phyloP scores from a whole-genome alignment of 768 basidiomycete genomes.

The Cystofilobasidium ferigula region DNA sequence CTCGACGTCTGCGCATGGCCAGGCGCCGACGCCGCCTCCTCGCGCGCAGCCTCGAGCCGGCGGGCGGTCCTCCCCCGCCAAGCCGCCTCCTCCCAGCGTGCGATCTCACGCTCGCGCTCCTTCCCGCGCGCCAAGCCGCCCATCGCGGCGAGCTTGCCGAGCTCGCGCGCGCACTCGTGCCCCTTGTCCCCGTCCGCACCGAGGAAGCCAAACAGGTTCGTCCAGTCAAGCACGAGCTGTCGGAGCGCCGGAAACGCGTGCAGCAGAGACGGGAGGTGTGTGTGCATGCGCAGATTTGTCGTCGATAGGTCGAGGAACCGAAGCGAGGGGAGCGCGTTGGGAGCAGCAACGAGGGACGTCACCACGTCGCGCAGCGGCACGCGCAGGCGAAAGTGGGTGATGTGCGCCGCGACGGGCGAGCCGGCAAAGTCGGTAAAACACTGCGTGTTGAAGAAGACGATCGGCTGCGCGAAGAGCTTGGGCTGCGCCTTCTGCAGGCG shows the following conservation, averaged over 20 bases:
- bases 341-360: slow-evolving; percentile 30
- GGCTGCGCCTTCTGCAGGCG: slow-evolving; percentile 32
- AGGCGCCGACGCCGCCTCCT: slow-evolving; percentile 39
- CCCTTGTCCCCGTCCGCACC: slow-evolving; percentile 42
- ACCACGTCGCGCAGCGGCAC: slow-evolving; percentile 49
- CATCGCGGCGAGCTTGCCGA: slow-evolving; percentile 55
- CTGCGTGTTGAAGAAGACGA: slow-evolving; percentile 61
- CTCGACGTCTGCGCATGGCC: background rate
- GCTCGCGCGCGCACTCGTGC: slow-evolving; percentile 49
- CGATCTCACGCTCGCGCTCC: slow-evolving; percentile 51
- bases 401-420: slow-evolving; percentile 42
- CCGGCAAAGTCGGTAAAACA: slow-evolving; percentile 47
- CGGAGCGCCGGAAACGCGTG: slow-evolving; percentile 45
- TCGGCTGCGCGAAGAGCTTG: slow-evolving; percentile 58
- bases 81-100: slow-evolving; percentile 6
- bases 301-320: slow-evolving; percentile 61
- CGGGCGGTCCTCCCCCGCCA: slow-evolving; percentile 28
- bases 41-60: slow-evolving; percentile 50
- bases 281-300: slow-evolving; percentile 45
- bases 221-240: slow-evolving; percentile 63
- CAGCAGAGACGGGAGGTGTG: slow-evolving; percentile 39
- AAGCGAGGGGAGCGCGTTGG: slow-evolving; percentile 45
- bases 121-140: slow-evolving; percentile 52
- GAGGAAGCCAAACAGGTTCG: slow-evolving; percentile 46
- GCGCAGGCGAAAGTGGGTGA: slow-evolving; percentile 55